These are phyloP conservation scores for Calycina marina DNA, from an alignment of 2,329 filamentous ascomycete genomes.

Conservation along the genomic window DNA sequence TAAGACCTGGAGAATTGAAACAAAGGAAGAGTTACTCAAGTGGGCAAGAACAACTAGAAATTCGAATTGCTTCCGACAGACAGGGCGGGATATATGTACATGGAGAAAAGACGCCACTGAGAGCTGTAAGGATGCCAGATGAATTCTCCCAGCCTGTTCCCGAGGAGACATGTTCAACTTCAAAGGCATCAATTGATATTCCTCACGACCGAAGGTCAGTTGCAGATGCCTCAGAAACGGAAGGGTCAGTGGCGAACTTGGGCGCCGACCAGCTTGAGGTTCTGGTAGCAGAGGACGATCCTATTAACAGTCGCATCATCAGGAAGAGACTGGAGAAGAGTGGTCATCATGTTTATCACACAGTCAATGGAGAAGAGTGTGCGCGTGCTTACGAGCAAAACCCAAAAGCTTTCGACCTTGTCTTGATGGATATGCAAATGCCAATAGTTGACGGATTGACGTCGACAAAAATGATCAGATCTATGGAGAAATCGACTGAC, in stretches of 20 bases:
- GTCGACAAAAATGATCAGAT: conserved; percentile 72
- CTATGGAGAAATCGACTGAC: conserved; percentile 43
- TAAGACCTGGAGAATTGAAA: neutral
- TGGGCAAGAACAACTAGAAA: too few species aligned
- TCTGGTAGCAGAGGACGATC: conserved; percentile 76
- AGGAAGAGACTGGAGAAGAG: conserved; percentile 65
- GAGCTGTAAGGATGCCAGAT: conserved; percentile 31
- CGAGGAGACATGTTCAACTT: conserved; percentile 4
- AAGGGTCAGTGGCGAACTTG: neutral
- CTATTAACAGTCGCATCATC: conserved; percentile 71
- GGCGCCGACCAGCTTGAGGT: conserved; percentile 30
- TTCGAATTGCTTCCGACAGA: conserved; percentile 20
- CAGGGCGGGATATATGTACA: conserved; percentile 26
- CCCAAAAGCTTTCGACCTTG: conserved; percentile 52
- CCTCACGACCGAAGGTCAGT: conserved; percentile 3
- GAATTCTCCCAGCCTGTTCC: conserved; percentile 17
- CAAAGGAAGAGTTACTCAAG: conserved; percentile 6
- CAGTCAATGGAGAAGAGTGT: conserved; percentile 76
- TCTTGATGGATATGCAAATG: conserved; percentile 97
- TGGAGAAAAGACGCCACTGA: conserved; percentile 28
- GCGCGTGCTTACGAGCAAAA: conserved; percentile 53
- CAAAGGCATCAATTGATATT: conserved; percentile 13
- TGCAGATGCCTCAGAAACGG: neutral
- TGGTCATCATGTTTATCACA: conserved; percentile 57
- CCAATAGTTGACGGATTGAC: conserved; percentile 76